These are phyloP conservation scores for Capronia coronata DNA, from an alignment of 2,329 filamentous ascomycete species.

Conservation along the genomic window DNA sequence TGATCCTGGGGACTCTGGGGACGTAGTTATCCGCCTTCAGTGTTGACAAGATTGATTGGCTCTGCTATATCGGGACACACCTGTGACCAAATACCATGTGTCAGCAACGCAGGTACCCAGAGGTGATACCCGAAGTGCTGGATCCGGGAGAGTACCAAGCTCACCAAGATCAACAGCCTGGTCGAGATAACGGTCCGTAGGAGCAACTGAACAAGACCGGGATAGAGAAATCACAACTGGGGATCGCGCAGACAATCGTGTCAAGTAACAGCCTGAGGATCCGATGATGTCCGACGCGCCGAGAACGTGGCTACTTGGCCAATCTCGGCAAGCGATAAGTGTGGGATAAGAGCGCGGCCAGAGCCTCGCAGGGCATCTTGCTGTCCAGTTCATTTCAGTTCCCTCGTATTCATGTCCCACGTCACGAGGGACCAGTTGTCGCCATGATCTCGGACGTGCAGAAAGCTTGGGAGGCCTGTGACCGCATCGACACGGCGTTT, in stretches of 20 bases:
- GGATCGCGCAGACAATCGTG: too few species aligned
- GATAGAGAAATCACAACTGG: neutral
- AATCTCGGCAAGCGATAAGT: slow-evolving; percentile 4
- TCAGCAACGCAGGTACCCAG: slow-evolving; percentile 18
- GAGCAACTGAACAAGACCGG: neutral
- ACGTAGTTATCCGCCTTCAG: neutral
- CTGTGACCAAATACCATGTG: slow-evolving; percentile 14
- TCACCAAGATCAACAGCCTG: neutral
- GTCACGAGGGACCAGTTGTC: neutral
- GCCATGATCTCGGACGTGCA: slow-evolving; percentile 34
- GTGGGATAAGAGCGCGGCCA: slow-evolving; percentile 12
- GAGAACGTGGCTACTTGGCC: too few species aligned
- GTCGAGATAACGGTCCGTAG: neutral
- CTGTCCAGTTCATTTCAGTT: neutral
- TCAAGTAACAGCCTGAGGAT: too few species aligned
- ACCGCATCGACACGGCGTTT: slow-evolving; percentile 48
- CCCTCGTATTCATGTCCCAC: neutral
- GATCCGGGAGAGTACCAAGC: neutral
- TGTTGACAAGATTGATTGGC: neutral
- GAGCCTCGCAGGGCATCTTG: slow-evolving; percentile 6
- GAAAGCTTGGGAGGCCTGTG: slow-evolving; percentile 46
- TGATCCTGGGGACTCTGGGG: neutral
- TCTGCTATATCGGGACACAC: neutral
- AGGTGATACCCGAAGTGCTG: neutral
- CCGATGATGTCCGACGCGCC: neutral